These are phyloP conservation scores for Coniochaeta hoffmannii DNA, from an alignment of 2,329 filamentous ascomycete species.

Conservation along the genomic window DNA sequence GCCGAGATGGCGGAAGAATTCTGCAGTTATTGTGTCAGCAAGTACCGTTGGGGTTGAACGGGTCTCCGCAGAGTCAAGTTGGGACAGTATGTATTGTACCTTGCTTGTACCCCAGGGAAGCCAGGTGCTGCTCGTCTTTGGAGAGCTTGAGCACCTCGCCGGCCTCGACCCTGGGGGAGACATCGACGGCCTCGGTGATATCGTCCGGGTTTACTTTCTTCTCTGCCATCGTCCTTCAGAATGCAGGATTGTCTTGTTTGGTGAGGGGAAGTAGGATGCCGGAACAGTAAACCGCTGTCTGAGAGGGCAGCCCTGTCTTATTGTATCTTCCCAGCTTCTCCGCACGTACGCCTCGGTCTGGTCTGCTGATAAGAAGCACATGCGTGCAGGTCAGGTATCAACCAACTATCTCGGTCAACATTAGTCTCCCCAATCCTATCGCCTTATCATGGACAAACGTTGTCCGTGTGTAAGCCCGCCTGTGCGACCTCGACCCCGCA, in stretches of 20 bases:
- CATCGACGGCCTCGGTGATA: neutral
- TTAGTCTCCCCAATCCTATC: neutral
- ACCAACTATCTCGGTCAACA: neutral
- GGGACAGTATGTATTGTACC: slow-evolving; percentile 4
- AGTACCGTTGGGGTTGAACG: too few species aligned
- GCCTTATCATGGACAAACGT: neutral
- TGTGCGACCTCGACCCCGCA: too few species aligned
- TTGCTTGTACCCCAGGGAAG: slow-evolving; percentile 25
- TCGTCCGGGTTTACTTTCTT: neutral
- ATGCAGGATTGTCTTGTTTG: neutral
- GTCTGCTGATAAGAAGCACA: neutral
- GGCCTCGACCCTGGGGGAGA: slow-evolving; percentile 3
- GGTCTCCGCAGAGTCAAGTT: too few species aligned
- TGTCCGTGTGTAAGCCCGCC: neutral
- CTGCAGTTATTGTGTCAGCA: slow-evolving; percentile 8
- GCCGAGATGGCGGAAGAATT: slow-evolving; percentile 25
- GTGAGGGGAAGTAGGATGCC: neutral
- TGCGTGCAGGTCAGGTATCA: too few species aligned
- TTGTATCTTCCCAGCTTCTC: neutral
- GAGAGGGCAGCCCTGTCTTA: neutral
- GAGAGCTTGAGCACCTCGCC: slow-evolving; percentile 8
- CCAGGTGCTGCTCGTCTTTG: slow-evolving; percentile 24
- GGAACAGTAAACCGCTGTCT: neutral
- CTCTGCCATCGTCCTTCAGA: neutral
- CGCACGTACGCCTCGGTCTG: neutral